A percentile compares a stretch with the other conserved stretches of the same genome.
phyloP scores from a whole-genome alignment of 495 filamentous ascomycete genomes.

The Penicillium crystallinum region DNA sequence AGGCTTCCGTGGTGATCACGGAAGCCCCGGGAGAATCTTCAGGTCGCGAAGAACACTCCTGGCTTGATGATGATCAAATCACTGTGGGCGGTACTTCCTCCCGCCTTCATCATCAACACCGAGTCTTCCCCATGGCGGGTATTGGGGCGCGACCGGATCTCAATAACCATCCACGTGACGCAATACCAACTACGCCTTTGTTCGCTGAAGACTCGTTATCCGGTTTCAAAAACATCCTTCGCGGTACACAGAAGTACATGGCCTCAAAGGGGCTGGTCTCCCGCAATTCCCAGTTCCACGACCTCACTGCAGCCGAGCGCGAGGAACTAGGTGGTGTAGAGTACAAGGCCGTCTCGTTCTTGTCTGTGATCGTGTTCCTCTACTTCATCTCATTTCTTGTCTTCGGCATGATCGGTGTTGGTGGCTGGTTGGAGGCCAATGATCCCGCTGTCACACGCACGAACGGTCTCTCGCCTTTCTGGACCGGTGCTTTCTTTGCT shows the following conservation, averaged over 20 bases:
- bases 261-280: constrained; percentile 47
- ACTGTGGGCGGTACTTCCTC: constrained; percentile 24
- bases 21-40: constrained; percentile 1
- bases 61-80: constrained; percentile 30
- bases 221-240: constrained; percentile 22
- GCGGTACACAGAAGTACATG: constrained; percentile 36
- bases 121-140: constrained; percentile 48
- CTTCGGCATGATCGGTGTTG: constrained; percentile 66
- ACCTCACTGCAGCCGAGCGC: constrained; percentile 60
- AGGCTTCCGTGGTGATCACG: neutral
- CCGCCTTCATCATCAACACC: constrained; percentile 29
- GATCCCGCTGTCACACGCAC: constrained; percentile 48
- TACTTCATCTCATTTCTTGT: constrained; percentile 73
- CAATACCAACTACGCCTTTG: constrained; percentile 15
- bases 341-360: constrained; percentile 69
- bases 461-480: constrained; percentile 67
- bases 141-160: constrained; percentile 48
- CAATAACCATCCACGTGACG: constrained; percentile 36
- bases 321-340: constrained; percentile 73
- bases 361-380: constrained; percentile 64
- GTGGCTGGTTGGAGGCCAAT: constrained; percentile 62
- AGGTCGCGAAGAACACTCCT: constrained; percentile 11
- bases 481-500: constrained; percentile 43
- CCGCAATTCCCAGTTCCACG: constrained; percentile 70
- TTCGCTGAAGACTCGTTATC: constrained; percentile 15